A percentile compares a stretch with the other conserved stretches of the same genome.
Evolutionary conservation across 139 green algal genomes (phyloP).

Genomic region (Chlorella sp.): DNA sequence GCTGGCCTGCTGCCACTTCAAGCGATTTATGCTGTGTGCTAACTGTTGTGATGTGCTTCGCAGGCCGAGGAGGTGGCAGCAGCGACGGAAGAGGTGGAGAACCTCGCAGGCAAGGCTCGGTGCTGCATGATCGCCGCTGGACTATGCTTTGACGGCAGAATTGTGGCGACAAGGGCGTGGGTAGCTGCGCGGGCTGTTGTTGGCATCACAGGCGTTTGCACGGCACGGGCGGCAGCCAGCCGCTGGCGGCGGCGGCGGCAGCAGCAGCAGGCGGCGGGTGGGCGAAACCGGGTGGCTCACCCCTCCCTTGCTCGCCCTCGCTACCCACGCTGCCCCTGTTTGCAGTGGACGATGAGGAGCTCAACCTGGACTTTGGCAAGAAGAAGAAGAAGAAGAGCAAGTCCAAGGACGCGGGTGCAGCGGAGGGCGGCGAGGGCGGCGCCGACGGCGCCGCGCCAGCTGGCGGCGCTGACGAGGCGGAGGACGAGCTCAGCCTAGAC

Average conservation of each 20-base stretch:
- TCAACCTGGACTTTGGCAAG: conserved; percentile 57
- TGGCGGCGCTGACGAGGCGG: neutral
- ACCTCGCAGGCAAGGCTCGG: conserved; percentile 45
- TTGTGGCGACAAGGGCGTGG: too few relatives aligned
- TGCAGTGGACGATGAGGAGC: conserved; percentile 41
- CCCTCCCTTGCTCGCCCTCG: neutral
- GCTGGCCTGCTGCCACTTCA: neutral
- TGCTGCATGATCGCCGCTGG: too few relatives aligned
- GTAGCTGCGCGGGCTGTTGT: too few relatives aligned
- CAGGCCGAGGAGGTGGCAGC: conserved; percentile 35
- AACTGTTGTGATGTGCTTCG: neutral
- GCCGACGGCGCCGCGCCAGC: neutral
- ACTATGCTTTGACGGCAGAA: too few relatives aligned
- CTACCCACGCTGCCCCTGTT: too few relatives aligned
- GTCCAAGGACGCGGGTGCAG: neutral
- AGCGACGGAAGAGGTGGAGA: conserved; percentile 45
- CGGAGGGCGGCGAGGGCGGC: conserved; percentile 19
- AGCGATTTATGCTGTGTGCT: neutral
- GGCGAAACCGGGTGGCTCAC: neutral
- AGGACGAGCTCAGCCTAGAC: conserved; percentile 50
- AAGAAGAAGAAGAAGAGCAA: conserved; percentile 70
- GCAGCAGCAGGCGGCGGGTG: neutral
- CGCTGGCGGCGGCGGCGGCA: neutral
- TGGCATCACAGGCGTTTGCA: too few relatives aligned
- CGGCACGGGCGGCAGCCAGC: too few relatives aligned